These are phyloP conservation scores for Annulohypoxylon bovei DNA, from an alignment of 495 filamentous ascomycete species.

Conservation along the genomic window DNA sequence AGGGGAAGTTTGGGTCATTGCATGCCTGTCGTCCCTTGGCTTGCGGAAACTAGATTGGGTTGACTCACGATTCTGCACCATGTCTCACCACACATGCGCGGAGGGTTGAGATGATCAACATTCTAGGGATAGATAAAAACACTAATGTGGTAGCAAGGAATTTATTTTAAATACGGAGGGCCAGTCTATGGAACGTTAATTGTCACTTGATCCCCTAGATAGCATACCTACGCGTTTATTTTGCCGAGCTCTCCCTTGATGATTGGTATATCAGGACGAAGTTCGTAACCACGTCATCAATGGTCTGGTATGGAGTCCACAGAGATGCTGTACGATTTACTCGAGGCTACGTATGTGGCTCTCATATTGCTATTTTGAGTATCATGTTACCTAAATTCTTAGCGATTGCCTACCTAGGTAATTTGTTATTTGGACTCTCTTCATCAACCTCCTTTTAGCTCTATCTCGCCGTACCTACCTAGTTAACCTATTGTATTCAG, in stretches of 20 bases:
- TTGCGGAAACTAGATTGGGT: slow-evolving; percentile 7
- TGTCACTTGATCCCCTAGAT: not conserved
- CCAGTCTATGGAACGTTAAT: slow-evolving; percentile 8
- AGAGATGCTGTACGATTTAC: not conserved
- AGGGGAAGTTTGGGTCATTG: slow-evolving; percentile 1
- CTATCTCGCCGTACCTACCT: too few species aligned
- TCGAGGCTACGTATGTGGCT: not conserved
- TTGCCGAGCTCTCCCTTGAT: not conserved
- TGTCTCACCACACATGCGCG: slow-evolving; percentile 21
- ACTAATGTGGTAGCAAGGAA: slow-evolving; percentile 20
- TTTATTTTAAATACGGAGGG: slow-evolving; percentile 10
- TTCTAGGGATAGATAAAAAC: slow-evolving; percentile 6
- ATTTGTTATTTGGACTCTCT: too few species aligned
- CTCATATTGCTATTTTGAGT: not conserved
- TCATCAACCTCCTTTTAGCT: too few species aligned
- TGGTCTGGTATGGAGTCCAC: slow-evolving; percentile 3
- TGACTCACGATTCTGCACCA: slow-evolving; percentile 23
- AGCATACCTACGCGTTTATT: slow-evolving; percentile 2
- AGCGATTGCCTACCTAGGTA: too few species aligned
- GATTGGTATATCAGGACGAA: not conserved
- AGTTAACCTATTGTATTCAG: too few species aligned
- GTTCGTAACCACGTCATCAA: not conserved
- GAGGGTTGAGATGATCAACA: slow-evolving; percentile 13
- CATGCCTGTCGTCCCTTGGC: slow-evolving; percentile 30
- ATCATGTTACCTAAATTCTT: too few species aligned